Base-by-base conservation (phyloP, 257 asterid genomes). In the Misopates orontium region DNA sequence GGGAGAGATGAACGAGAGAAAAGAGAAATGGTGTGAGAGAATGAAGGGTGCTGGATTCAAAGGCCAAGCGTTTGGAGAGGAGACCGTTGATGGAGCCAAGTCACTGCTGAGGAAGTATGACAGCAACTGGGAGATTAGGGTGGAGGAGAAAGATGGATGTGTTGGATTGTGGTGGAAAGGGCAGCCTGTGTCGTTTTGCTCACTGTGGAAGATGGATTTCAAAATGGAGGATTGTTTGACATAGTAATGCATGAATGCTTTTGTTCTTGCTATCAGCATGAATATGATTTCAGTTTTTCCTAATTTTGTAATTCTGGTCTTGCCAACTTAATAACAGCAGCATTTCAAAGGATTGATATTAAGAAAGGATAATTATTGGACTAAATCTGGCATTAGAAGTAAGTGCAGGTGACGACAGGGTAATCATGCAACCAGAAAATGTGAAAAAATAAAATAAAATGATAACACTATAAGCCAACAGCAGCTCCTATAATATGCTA, bases 131-230 rank as follows among this genome's bases (percentile, higher is more conserved):
- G 95, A 87, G 84, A 75, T 87, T 57, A 78, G 76, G 60, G 79
- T 72, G 60, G 96, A 85, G 5, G 95, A 87, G 69, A 80, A 36
- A 57, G 92, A 85, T 49, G 78, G 84, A 5, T 83, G 88, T 59
- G 80, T 85, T 15, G 84, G 82, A 17, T 48, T 90, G 72, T 80
- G 84, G 78, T 90, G 95, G 97, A 90, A 85, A 75, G 97, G 95
- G 17, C 94, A 85, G 68, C 79, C 91, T 1, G 84, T 87, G 23
- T 87, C 97, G 1, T 90, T 90, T 70, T 83, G 85, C 64, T 87
- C 97, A 1, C 47, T 83, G 59, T 90, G 95, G 95, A 89, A 83
- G 75, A 69, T 70, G 59, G 89, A 83, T 58, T 20, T 28, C 52
- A 25, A 54, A 66, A 72, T 42, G 45, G 25, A 66, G 62, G 60